Base-by-base conservation (phyloP, 2,329 filamentous ascomycete species). In the Fusarium mexicanum region DNA sequence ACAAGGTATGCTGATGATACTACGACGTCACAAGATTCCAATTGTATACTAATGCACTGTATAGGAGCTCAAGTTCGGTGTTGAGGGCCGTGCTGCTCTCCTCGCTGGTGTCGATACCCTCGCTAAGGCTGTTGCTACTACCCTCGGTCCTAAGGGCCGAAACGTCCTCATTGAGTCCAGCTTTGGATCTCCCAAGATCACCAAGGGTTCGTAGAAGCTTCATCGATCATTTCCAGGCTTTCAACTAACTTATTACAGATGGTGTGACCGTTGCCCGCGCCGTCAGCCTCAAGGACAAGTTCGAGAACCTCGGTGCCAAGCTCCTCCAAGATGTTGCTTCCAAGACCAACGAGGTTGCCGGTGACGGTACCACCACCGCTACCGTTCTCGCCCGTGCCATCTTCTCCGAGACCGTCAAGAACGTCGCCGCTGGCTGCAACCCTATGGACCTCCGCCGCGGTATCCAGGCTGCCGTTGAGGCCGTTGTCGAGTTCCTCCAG, bases 361-460 rank as follows among this genome's bases (percentile, higher is more conserved):
- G 96, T 92, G 96, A 99, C 85, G 96, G 96, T 86, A 99, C 96
- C 80, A 99, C 96, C 76, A 98, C 95, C 76, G 96, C 96, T 76
- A 99, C 96, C 75, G 96, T 98, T 78, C 94, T 99, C 78, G 96
- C 95, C 79, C 94, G 95, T 79, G 94, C 95, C 84, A 99, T 99
- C 87, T 99, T 99, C 91, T 97, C 96, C 85, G 96, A 99, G 90
- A 98, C 96, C 63, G 96, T 98, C 84, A 99, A 99, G 93, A 99
- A 99, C 85, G 96, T 99, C 76, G 96, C 96, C 77, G 96, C 96
- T 74, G 96, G 96, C 82, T 99, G 96, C 93, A 99, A 99, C 89
- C 96, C 96, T 77, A 98, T 99, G 96, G 96, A 99, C 83, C 91
- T 99, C 81, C 93, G 96, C 85, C 93, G 96, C 80, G 96, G 96